Percentiles rank a stretch among this genome's conserved stretches.
These are phyloP conservation scores for Pezicula carpinea DNA, from an alignment of 2,329 filamentous ascomycete species.

Conservation along the genomic window DNA sequence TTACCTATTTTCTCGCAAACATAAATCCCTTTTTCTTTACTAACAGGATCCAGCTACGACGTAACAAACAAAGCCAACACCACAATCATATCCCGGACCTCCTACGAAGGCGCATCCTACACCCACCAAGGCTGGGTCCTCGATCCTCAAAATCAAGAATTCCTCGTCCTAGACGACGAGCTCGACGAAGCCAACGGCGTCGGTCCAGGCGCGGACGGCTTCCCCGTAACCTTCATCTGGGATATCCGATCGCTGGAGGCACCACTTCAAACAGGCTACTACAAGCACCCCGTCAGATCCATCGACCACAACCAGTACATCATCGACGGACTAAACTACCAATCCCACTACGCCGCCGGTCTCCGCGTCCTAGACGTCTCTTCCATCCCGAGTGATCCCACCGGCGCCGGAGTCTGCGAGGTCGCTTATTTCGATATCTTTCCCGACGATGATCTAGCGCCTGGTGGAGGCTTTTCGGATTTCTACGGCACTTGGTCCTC, in stretches of 20 bases:
- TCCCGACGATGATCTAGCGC: slow-evolving; percentile 18
- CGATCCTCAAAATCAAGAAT: slow-evolving; percentile 32
- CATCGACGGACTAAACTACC: slow-evolving; percentile 37
- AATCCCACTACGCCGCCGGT: slow-evolving; percentile 47
- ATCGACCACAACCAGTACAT: slow-evolving; percentile 45
- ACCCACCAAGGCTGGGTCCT: slow-evolving; percentile 45
- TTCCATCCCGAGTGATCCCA: slow-evolving; percentile 30
- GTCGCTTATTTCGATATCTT: slow-evolving; percentile 34
- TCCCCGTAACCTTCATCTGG: slow-evolving; percentile 47
- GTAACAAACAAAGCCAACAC: slow-evolving; percentile 38
- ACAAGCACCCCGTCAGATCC: slow-evolving; percentile 32
- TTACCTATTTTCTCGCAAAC: no score
- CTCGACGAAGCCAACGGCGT: slow-evolving; percentile 41
- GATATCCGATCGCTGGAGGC: slow-evolving; percentile 36
- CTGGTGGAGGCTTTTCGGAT: slow-evolving; percentile 29
- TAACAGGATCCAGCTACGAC: slow-evolving; percentile 26
- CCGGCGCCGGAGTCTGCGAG: slow-evolving; percentile 35
- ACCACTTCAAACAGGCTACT: slow-evolving; percentile 38
- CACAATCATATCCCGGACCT: slow-evolving; percentile 40
- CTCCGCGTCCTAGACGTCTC: slow-evolving; percentile 31
- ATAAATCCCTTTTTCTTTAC: not conserved
- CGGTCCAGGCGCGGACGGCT: slow-evolving; percentile 37
- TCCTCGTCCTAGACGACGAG: slow-evolving; percentile 49
- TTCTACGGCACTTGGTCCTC: slow-evolving; percentile 39
- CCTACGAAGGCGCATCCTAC: slow-evolving; percentile 44